Conservation (phyloP, 257 asterid species). For the Solanum dulcamara region DNA sequence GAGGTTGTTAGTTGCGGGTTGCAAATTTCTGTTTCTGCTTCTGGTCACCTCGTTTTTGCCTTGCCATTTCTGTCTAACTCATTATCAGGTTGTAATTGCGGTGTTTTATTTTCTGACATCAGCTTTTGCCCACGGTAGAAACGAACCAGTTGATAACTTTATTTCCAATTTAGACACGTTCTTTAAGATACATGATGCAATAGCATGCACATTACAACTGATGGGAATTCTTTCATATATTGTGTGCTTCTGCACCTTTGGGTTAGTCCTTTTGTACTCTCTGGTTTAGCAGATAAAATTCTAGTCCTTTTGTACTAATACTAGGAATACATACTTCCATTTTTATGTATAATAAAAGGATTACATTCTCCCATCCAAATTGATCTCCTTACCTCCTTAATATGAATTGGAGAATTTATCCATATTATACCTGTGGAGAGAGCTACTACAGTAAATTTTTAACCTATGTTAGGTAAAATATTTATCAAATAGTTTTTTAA, state of each 20-base stretch:
- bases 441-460: neutral
- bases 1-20: neutral
- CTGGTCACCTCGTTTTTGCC: neutral
- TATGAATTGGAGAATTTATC: neutral
- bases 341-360: neutral
- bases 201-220: neutral
- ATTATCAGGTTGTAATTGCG: neutral
- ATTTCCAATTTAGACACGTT: neutral
- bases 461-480: neutral
- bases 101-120: neutral
- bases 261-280: neutral
- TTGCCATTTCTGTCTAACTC: neutral
- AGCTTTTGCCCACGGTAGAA: neutral
- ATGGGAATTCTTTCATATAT: neutral
- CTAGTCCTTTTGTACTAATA: neutral
- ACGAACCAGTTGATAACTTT: neutral
- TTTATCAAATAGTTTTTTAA: neutral
- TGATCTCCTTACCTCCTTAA: neutral
- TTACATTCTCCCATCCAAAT: neutral
- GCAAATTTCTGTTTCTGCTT: neutral
- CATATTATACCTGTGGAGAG: neutral
- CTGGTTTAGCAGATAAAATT: neutral
- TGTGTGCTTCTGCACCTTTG: neutral
- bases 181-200: neutral
- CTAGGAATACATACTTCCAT: neutral